Evolutionary conservation across 2,329 filamentous ascomycete species (phyloP).

Genomic region (Aspergillus alliaceus): DNA sequence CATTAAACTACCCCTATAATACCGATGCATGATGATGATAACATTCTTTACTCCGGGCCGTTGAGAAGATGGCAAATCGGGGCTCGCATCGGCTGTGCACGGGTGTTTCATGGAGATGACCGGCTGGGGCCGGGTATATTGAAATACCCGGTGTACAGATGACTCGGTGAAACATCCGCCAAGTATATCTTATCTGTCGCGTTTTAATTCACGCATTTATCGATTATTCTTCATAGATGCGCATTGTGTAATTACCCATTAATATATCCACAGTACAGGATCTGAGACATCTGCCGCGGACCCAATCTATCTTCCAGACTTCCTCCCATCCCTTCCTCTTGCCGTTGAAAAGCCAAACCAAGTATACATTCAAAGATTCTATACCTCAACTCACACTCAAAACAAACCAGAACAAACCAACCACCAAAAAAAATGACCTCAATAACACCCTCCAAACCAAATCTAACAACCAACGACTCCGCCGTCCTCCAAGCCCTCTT

Average conservation of each 20-base stretch:
- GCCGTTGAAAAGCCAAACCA: too few species aligned
- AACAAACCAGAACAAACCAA: neutral
- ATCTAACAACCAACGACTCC: conserved; percentile 45
- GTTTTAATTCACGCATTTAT: too few species aligned
- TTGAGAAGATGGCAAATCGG: neutral
- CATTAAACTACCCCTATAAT: neutral
- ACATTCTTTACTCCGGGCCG: neutral
- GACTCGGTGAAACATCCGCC: neutral
- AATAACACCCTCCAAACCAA: conserved; percentile 23
- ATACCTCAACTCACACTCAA: neutral
- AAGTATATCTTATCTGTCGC: too few species aligned
- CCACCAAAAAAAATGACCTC: conserved; percentile 16
- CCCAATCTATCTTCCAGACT: too few species aligned
- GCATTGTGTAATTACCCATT: neutral
- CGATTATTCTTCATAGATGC: neutral
- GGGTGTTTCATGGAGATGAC: conserved; percentile 8
- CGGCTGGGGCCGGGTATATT: conserved; percentile 20
- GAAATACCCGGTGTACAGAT: conserved; percentile 9
- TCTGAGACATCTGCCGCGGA: neutral
- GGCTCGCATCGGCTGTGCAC: conserved; percentile 13
- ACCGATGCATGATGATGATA: neutral
- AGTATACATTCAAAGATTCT: too few species aligned
- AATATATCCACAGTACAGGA: neutral
- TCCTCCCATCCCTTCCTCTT: neutral
- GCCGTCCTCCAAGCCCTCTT: conserved; percentile 48